Conservation (phyloP, 2,329 filamentous ascomycete species). For the Trichoderma lentiforme region DNA sequence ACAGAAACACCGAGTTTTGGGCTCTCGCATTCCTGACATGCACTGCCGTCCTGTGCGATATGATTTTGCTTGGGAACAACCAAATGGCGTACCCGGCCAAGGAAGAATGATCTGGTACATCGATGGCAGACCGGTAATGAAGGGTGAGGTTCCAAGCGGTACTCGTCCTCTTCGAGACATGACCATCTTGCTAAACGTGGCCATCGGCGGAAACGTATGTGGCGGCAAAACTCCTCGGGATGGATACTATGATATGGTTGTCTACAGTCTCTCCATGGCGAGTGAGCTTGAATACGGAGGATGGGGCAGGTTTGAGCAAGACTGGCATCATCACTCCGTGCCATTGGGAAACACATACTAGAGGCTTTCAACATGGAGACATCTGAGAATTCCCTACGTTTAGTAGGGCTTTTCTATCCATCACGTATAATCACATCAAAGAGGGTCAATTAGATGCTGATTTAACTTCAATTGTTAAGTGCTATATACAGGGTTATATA, state of each 20-base stretch:
- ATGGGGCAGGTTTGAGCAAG: slow-evolving; percentile 51
- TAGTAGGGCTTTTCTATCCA: not conserved
- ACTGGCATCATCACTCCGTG: slow-evolving; percentile 39
- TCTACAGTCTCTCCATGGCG: slow-evolving; percentile 50
- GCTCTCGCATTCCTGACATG: slow-evolving; percentile 50
- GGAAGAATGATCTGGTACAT: slow-evolving; percentile 57
- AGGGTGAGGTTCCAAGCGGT: slow-evolving; percentile 48
- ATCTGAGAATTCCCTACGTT: not conserved
- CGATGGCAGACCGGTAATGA: slow-evolving; percentile 56
- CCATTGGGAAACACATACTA: slow-evolving; percentile 35
- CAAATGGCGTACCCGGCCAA: slow-evolving; percentile 42
- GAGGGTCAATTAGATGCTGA: not conserved
- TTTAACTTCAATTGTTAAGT: not conserved
- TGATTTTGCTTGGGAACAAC: slow-evolving; percentile 54
- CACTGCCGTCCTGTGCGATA: slow-evolving; percentile 46
- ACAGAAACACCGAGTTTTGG: slow-evolving; percentile 54
- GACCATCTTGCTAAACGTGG: slow-evolving; percentile 56
- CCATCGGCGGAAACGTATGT: slow-evolving; percentile 60
- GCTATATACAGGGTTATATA: not conserved
- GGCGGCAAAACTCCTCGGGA: slow-evolving; percentile 48
- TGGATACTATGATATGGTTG: slow-evolving; percentile 55
- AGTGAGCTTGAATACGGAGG: slow-evolving; percentile 51
- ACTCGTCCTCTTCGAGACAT: slow-evolving; percentile 55
- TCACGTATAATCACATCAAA: not conserved
- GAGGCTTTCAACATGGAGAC: no score